Base-by-base conservation (phyloP, 495 filamentous ascomycete species). In the Tetracladium marchalianum region DNA sequence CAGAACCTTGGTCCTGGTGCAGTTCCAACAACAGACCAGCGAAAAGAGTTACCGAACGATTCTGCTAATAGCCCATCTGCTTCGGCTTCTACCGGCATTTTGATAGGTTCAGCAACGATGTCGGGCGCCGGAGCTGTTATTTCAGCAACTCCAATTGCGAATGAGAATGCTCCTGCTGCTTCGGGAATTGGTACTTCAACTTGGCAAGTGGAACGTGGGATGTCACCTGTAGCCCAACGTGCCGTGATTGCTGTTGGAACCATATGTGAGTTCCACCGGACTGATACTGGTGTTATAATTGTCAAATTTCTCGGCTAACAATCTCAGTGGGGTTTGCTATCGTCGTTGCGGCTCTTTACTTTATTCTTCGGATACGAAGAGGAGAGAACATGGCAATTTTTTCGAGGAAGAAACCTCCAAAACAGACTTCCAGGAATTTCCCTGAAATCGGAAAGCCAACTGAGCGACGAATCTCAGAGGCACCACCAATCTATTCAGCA, bases 191-290 rank as follows among this genome's bases (percentile, higher is more conserved):
- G 5, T n/a, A 39, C 13, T 18, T 12, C 2, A 27, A 12, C n/a
- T 17, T 24, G 15, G 31, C 39, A 47, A 24, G 40, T 45, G 11
- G 17, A 49, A 11, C 5, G 36, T 5, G 15, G 24, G 15, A 24
- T 59, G 12, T 48, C 53, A 36, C 50, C 49, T 2, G 62, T 59
- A 39, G 60, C 62, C 7, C 66, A 76, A 49, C 63, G 64, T 27
- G 50, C 67, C 12, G 47, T 75, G 44, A 64, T 76, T 46, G 69
- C 69, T 24, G 63, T 63, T 11, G 70, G 71, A 13, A 60, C 70
- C 13, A 73, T 76, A 58, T 53, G 62, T 53, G 13, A 19, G 15
- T 2, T 10, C 22, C 13, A 11, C 11, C 19, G 31, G 35, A 41
- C 22, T 33, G n/a, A 0, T 16, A 3, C 35, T 43, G 3, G n/a